These are phyloP conservation scores for Fusarium algeriense DNA, from an alignment of 2,329 filamentous ascomycete genomes.

Conservation along the genomic window DNA sequence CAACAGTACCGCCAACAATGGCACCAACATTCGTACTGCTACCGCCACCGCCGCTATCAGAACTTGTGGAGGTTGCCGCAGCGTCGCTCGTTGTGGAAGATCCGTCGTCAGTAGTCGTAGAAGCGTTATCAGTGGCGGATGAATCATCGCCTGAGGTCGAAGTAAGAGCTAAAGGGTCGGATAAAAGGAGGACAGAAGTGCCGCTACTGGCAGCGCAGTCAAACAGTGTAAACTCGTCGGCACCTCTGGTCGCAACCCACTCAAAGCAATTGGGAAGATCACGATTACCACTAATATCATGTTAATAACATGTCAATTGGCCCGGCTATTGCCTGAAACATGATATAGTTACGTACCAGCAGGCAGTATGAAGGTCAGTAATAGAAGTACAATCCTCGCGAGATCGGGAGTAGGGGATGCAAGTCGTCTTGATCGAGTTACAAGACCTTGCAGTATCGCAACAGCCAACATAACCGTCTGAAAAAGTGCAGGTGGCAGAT, in stretches of 20 bases:
- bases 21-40: conserved; percentile 54
- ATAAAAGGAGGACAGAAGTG: conserved; percentile 47
- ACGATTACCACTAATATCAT: conserved; percentile 23
- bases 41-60: conserved; percentile 43
- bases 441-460: conserved; percentile 49
- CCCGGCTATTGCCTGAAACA: background rate
- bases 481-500: conserved; percentile 46
- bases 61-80: conserved; percentile 27
- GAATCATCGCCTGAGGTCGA: conserved; percentile 15
- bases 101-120: conserved; percentile 10
- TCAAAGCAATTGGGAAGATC: conserved; percentile 46
- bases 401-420: conserved; percentile 49
- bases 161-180: conserved; percentile 46
- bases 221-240: conserved; percentile 43
- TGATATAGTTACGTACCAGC: conserved; percentile 48
- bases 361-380: conserved; percentile 51
- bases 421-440: conserved; percentile 49
- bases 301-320: conserved; percentile 13
- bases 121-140: conserved; percentile 20
- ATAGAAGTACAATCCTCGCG: conserved; percentile 43
- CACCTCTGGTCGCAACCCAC: conserved; percentile 45
- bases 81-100: conserved; percentile 18
- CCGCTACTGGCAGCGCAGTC: conserved; percentile 46
- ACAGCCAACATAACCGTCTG: conserved; percentile 49
- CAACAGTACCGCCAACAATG: conserved; percentile 62